phyloP scores from a whole-genome alignment of 768 basidiomycete species.

The Russula olivacea region DNA sequence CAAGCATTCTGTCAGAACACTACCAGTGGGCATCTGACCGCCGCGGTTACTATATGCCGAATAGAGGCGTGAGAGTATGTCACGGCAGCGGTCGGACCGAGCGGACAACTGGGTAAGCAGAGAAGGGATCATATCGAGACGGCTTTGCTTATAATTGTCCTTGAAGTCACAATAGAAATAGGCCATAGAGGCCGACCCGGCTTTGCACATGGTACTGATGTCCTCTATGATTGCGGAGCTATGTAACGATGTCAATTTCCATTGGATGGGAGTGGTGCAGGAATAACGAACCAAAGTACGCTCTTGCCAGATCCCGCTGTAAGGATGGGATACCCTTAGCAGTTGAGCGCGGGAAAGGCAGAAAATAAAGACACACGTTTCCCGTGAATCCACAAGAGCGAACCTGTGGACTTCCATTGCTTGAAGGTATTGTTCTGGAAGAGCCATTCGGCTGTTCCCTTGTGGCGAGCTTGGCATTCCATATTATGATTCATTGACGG shows the following conservation, averaged over 20 bases:
- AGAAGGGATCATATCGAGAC: neutral
- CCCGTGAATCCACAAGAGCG: conserved; percentile 6
- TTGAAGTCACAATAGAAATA: conserved; percentile 2
- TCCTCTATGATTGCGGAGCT: conserved; percentile 6
- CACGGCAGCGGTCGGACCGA: neutral
- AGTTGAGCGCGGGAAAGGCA: too few species aligned
- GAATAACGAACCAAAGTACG: conserved; percentile 3
- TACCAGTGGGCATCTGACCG: neutral
- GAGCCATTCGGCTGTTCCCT: neutral
- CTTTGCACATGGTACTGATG: neutral
- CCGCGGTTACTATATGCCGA: neutral
- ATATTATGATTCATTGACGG: neutral
- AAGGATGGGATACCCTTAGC: neutral
- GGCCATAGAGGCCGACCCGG: neutral
- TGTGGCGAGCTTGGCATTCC: neutral
- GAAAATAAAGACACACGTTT: neutral
- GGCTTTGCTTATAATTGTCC: neutral
- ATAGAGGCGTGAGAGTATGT: neutral
- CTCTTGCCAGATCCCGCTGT: conserved; percentile 5
- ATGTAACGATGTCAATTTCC: neutral
- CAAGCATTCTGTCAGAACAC: neutral
- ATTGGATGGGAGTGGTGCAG: neutral
- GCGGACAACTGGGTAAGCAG: conserved; percentile 4
- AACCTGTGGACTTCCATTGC: conserved; percentile 2
- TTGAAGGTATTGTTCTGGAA: neutral